Percentiles rank a stretch among this genome's conserved stretches.
These are phyloP conservation scores for Leccinum pachyderme DNA, from an alignment of 1,284 basidiomycete genomes.

Conservation along the genomic window DNA sequence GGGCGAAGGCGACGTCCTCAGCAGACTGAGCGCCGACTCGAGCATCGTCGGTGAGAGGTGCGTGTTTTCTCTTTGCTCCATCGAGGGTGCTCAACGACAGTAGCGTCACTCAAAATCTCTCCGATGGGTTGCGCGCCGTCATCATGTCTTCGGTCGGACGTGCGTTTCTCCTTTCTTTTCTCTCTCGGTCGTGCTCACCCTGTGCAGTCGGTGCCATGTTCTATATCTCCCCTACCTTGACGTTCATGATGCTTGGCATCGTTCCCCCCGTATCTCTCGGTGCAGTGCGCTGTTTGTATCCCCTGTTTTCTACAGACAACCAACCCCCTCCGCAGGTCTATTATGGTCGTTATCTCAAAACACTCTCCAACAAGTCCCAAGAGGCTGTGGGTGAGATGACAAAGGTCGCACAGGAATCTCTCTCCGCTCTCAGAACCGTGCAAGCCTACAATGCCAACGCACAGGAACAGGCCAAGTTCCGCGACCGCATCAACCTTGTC, in stretches of 20 bases:
- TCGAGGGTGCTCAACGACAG: not conserved
- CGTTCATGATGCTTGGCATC: conserved; percentile 89
- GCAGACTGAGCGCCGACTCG: conserved; percentile 88
- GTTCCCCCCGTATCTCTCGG: conserved; percentile 96
- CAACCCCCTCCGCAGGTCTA: conserved; percentile 59
- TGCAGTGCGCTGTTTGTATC: conserved; percentile 39
- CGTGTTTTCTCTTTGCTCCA: not conserved
- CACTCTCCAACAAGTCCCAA: conserved; percentile 89
- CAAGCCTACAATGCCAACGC: conserved; percentile 84
- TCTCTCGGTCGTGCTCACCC: conserved; percentile 1
- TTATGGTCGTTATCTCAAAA: conserved; percentile 93
- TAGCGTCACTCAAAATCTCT: conserved; percentile 88
- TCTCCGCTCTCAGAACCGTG: conserved; percentile 91
- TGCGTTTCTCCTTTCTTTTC: conserved; percentile 41
- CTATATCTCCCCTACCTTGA: conserved; percentile 88
- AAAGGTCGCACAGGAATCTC: conserved; percentile 86
- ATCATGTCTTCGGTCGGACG: conserved; percentile 89
- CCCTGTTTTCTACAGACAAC: not conserved
- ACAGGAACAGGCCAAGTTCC: conserved; percentile 73
- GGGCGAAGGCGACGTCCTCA: conserved; percentile 93
- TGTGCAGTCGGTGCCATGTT: conserved; percentile 89
- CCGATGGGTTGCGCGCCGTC: conserved; percentile 84
- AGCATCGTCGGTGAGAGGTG: conserved; percentile 94
- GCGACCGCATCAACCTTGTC: conserved; percentile 71
- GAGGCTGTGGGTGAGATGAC: conserved; percentile 95